Base-by-base conservation (phyloP, 768 basidiomycete species). In the Boletus tomentosulus region DNA sequence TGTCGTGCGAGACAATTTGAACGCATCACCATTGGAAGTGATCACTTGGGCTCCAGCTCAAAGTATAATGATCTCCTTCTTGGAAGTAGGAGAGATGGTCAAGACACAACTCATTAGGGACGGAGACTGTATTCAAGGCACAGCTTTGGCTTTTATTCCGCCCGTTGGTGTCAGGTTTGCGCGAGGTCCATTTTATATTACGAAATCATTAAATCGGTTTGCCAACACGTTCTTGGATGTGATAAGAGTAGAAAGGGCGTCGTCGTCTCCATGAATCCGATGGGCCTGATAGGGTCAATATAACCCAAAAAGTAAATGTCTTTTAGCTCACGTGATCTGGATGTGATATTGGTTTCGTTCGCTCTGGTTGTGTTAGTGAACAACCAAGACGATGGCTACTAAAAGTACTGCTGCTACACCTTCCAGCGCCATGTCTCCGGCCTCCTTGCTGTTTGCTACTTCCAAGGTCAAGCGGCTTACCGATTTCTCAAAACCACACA, bases 401-500 rank as follows among this genome's bases (percentile, higher is more conserved):
- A 43, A 43, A 43, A 43, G 16, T 10, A 37, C 34, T 9, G 13
- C 34, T 22, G n/a, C 53, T 43, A 12, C 25, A 15, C n/a, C 63
- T 10, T 41, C 54, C 8, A 48, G 25, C 15, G 16, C 47, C 27
- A 56, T 55, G 58, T 67, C 66, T 13, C 65, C 66, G 1, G 53
- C 65, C 2, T 62, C 63, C 3, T 35, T 58, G 0, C 62, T 68
- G n/a, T 68, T 67, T 28, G 43, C 64, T 6, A 48, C 66, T 0
- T 53, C 66, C 16, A 58, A 52, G 47, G 58, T 57, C 31, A 64
- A 64, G 33, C 43, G 59, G 1, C 9, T 67, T 31, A n/a, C 55
- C 0, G 45, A 68, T 39, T 59, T 64, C 34, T 62, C 65, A 28
- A 76, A 72, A 56, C 76, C 73, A 2, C 39, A 68, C 22, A 72